Evolutionary conservation across 805 yeast species (phyloP).

Genomic region (Vanderwaltozyma yarrowii): DNA sequence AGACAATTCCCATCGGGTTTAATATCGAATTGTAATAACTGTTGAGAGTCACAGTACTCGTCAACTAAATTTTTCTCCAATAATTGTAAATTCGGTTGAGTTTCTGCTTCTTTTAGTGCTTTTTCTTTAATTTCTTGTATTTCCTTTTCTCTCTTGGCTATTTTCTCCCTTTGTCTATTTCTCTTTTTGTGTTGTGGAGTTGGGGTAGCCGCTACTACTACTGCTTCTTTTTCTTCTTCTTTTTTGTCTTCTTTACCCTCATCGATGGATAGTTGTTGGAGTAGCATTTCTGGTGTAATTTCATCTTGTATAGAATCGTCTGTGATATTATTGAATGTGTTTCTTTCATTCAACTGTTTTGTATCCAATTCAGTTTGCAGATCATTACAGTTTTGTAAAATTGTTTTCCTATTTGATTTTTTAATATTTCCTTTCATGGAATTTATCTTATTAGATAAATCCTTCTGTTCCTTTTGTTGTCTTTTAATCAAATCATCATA

Average conservation of each 20-base stretch:
- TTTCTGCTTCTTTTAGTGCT: conserved; percentile 61
- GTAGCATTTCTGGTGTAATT: conserved; percentile 54
- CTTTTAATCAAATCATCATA: conserved; percentile 28
- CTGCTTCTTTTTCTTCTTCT: not conserved
- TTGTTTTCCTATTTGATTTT: conserved; percentile 64
- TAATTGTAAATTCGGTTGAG: conserved; percentile 54
- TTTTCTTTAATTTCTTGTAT: conserved; percentile 50
- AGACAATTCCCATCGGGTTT: conserved; percentile 92
- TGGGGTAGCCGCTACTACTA: conserved; percentile 3
- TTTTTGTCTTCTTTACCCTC: conserved; percentile 22
- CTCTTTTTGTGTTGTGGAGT: conserved; percentile 31
- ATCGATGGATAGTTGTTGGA: conserved; percentile 38
- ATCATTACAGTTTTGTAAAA: conserved; percentile 46
- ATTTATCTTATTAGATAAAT: conserved; percentile 56
- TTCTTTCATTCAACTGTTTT: conserved; percentile 44
- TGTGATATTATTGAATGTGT: not conserved
- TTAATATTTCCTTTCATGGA: conserved; percentile 77
- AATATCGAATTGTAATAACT: conserved; percentile 55
- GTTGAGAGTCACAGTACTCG: conserved; percentile 38
- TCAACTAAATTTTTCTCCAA: conserved; percentile 63
- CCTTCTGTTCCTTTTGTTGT: conserved; percentile 61
- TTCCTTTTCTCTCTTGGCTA: conserved; percentile 68
- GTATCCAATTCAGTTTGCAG: conserved; percentile 46
- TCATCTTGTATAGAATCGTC: conserved; percentile 29
- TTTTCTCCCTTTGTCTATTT: conserved; percentile 76